These are phyloP conservation scores for Aspergillus oerlinghausenensis DNA, from an alignment of 2,329 filamentous ascomycete genomes.

Conservation along the genomic window DNA sequence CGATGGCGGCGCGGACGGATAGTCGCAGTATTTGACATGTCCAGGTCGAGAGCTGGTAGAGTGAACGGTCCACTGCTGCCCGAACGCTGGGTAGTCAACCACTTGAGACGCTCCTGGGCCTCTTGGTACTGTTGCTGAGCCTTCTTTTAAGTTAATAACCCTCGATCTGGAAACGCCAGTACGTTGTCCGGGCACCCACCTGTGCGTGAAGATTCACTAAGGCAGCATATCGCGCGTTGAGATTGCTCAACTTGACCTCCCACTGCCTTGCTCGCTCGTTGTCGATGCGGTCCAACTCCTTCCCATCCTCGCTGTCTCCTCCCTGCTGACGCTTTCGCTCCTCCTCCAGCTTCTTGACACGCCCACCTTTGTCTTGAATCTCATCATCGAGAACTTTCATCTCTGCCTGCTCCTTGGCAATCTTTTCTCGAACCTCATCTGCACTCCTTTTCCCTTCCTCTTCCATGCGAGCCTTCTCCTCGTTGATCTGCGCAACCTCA, in stretches of 20 bases:
- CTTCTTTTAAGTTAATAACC: slow-evolving; percentile 9
- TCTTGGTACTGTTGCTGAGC: slow-evolving; percentile 44
- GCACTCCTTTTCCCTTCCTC: slow-evolving; percentile 37
- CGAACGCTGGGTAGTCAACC: slow-evolving; percentile 37
- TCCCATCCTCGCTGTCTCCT: slow-evolving; percentile 48
- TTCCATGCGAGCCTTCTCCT: slow-evolving; percentile 40
- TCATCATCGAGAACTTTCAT: slow-evolving; percentile 59
- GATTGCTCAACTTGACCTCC: slow-evolving; percentile 40
- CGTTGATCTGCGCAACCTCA: slow-evolving; percentile 43
- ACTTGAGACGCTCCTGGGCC: slow-evolving; percentile 43
- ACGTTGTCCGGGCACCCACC: slow-evolving; percentile 12
- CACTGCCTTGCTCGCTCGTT: slow-evolving; percentile 45
- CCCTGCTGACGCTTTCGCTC: slow-evolving; percentile 49
- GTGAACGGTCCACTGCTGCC: slow-evolving; percentile 38
- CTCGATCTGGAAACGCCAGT: background rate
- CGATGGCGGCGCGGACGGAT: slow-evolving; percentile 44
- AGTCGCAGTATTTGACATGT: slow-evolving; percentile 36
- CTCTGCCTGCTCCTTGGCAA: slow-evolving; percentile 41
- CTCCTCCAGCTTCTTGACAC: slow-evolving; percentile 59
- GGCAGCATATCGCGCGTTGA: slow-evolving; percentile 41
- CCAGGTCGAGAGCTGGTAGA: slow-evolving; percentile 39
- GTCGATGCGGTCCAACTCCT: slow-evolving; percentile 48
- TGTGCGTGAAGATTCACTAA: slow-evolving; percentile 40
- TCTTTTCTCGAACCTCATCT: slow-evolving; percentile 41
- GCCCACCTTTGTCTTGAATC: slow-evolving; percentile 55